Conservation (phyloP, 768 basidiomycete species). For the Phlebiopsis flavidoalba region DNA sequence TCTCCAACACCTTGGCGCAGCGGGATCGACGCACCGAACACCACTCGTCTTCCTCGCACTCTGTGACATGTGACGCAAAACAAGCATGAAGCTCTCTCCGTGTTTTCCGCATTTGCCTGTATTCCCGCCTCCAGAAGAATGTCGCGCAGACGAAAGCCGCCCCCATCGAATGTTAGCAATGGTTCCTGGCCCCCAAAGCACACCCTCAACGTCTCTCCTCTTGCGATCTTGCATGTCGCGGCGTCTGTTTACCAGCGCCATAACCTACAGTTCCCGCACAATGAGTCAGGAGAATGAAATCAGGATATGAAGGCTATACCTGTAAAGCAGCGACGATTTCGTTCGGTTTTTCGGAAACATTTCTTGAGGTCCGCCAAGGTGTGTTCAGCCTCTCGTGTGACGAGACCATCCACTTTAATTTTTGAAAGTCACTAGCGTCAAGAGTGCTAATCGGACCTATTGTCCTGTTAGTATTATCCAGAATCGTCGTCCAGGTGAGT, state of each 20-base stretch:
- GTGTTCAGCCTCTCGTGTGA: slow-evolving; percentile 16
- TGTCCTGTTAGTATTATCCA: not conserved
- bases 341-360: slow-evolving; percentile 11
- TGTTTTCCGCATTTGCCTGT: not conserved
- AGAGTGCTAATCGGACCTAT: slow-evolving; percentile 19
- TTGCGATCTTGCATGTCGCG: slow-evolving; percentile 16
- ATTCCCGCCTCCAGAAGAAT: slow-evolving; percentile 44
- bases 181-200: slow-evolving; percentile 45
- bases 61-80: slow-evolving; percentile 53
- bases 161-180: slow-evolving; percentile 66
- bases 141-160: slow-evolving; percentile 52
- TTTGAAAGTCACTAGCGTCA: slow-evolving; percentile 18
- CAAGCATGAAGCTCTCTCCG: slow-evolving; percentile 43
- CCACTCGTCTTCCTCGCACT: slow-evolving; percentile 54
- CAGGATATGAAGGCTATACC: slow-evolving; percentile 26
- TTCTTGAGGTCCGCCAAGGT: slow-evolving; percentile 19
- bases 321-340: slow-evolving; percentile 51
- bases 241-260: slow-evolving; percentile 23
- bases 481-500: not conserved
- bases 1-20: slow-evolving; percentile 40
- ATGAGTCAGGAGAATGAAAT: not conserved
- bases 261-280: slow-evolving; percentile 8
- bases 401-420: slow-evolving; percentile 24
- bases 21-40: slow-evolving; percentile 63
- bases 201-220: slow-evolving; percentile 18